Percentiles rank a stretch among this genome's conserved stretches.
Conservation (phyloP, 2,329 filamentous ascomycete species). For the Ampelomyces quisqualis region DNA sequence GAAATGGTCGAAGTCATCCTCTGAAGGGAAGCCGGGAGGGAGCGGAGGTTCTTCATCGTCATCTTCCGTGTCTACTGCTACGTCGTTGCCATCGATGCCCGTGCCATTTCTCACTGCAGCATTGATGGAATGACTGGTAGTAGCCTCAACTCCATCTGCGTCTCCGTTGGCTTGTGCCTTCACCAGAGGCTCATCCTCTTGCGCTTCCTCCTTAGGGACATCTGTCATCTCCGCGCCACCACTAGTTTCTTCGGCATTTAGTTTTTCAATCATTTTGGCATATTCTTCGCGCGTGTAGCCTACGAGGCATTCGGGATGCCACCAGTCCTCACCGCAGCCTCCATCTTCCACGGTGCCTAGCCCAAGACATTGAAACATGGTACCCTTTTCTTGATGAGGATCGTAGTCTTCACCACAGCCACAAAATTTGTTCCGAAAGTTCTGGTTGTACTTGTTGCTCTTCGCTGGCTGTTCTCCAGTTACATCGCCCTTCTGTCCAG, state of each 20-base stretch:
- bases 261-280: slow-evolving; percentile 49
- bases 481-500: slow-evolving; percentile 73
- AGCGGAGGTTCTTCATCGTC: slow-evolving; percentile 62
- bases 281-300: slow-evolving; percentile 75
- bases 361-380: slow-evolving; percentile 96
- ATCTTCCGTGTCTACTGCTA: slow-evolving; percentile 56
- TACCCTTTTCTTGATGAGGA: slow-evolving; percentile 84
- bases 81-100: slow-evolving; percentile 37
- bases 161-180: slow-evolving; percentile 9
- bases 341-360: slow-evolving; percentile 76
- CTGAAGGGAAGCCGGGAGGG: slow-evolving; percentile 81
- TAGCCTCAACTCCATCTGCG: slow-evolving; percentile 9
- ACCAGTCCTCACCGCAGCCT: slow-evolving; percentile 97
- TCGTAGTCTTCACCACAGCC: slow-evolving; percentile 87
- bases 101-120: slow-evolving; percentile 18
- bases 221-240: slow-evolving; percentile 11
- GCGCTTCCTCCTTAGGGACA: neutral
- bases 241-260: slow-evolving; percentile 14
- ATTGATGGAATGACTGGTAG: slow-evolving; percentile 20
- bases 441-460: slow-evolving; percentile 90
- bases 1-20: slow-evolving; percentile 86
- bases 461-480: slow-evolving; percentile 70
- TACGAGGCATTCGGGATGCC: slow-evolving; percentile 88
- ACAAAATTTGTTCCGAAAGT: slow-evolving; percentile 91
- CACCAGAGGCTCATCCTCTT: slow-evolving; percentile 8